phyloP scores from a whole-genome alignment of 345 rosid genomes.

The Citrus cavaleriei region DNA sequence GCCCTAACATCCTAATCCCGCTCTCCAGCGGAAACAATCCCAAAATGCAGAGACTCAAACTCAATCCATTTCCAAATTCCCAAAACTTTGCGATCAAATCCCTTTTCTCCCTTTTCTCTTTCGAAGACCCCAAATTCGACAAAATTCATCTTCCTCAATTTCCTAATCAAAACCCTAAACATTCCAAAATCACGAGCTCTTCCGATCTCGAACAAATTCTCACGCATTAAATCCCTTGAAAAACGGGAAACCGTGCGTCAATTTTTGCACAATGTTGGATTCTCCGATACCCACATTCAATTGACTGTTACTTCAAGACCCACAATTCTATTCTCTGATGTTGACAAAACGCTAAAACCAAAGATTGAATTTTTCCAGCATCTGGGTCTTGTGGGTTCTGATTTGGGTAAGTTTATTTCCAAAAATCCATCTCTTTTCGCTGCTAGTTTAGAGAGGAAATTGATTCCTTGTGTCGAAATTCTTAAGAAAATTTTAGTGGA shows the following conservation, averaged over 20 bases:
- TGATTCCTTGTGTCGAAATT: slow-evolving; percentile 23
- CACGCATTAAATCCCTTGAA: slow-evolving; percentile 15
- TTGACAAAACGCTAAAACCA: slow-evolving; percentile 26
- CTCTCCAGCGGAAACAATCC: too few relatives aligned
- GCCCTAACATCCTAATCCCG: background rate
- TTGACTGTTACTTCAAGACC: slow-evolving; percentile 8
- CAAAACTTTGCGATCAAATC: background rate
- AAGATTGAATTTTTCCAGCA: slow-evolving; percentile 27
- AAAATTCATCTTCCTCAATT: background rate
- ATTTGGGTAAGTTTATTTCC: slow-evolving; percentile 25
- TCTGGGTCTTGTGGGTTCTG: background rate
- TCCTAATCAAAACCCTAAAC: background rate
- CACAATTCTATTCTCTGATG: slow-evolving; percentile 19
- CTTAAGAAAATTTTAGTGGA: slow-evolving; percentile 18
- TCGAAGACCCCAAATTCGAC: background rate
- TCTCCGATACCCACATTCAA: slow-evolving; percentile 21
- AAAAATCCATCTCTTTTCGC: slow-evolving; percentile 8
- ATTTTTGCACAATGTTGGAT: slow-evolving; percentile 12
- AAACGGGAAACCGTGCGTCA: slow-evolving; percentile 8
- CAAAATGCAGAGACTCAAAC: slow-evolving; percentile 8
- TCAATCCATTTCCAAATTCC: background rate
- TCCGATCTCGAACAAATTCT: slow-evolving; percentile 1
- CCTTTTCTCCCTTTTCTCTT: slow-evolving; percentile 4
- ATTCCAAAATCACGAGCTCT: slow-evolving; percentile 12
- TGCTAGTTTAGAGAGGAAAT: slow-evolving; percentile 21